phyloP scores from a whole-genome alignment of 2,329 filamentous ascomycete species.

The Aureobasidium sp. region DNA sequence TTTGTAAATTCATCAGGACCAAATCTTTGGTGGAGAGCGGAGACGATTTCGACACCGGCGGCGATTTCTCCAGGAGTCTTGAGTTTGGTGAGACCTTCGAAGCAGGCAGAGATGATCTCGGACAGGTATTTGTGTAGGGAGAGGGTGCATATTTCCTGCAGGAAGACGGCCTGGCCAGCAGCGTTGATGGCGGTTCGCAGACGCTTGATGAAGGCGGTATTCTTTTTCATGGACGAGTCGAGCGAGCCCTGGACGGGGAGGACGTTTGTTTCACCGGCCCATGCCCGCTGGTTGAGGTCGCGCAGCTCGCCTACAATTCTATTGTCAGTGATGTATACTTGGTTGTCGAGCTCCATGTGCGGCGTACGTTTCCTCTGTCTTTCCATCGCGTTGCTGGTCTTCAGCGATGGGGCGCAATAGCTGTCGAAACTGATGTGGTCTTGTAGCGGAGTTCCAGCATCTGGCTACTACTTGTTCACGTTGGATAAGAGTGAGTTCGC shows the following conservation, averaged over 20 bases:
- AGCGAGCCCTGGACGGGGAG: conserved; percentile 70
- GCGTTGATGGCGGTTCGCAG: conserved; percentile 81
- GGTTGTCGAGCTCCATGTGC: neutral
- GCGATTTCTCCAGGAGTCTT: conserved; percentile 89
- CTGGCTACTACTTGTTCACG: neutral
- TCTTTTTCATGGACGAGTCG: conserved; percentile 95
- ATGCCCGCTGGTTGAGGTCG: conserved; percentile 76
- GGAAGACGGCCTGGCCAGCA: conserved; percentile 70
- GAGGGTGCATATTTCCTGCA: conserved; percentile 81
- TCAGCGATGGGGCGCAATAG: conserved; percentile 6
- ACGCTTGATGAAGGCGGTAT: conserved; percentile 95
- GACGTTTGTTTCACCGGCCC: conserved; percentile 81
- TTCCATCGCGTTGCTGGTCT: conserved; percentile 32
- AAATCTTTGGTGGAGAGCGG: conserved; percentile 92
- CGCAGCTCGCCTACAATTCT: conserved; percentile 67
- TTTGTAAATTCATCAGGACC: conserved; percentile 84
- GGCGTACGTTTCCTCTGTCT: conserved; percentile 39
- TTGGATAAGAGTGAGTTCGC: neutral
- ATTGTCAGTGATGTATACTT: conserved; percentile 8
- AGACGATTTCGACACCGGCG: conserved; percentile 84
- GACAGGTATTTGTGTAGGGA: conserved; percentile 95
- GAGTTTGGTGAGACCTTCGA: conserved; percentile 84
- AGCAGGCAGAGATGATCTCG: conserved; percentile 92
- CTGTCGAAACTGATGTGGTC: neutral
- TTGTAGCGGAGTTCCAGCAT: conserved; percentile 1